Evolutionary conservation across 208 protist genomes (phyloP).

Genomic region (Trichomonas gallinae): DNA sequence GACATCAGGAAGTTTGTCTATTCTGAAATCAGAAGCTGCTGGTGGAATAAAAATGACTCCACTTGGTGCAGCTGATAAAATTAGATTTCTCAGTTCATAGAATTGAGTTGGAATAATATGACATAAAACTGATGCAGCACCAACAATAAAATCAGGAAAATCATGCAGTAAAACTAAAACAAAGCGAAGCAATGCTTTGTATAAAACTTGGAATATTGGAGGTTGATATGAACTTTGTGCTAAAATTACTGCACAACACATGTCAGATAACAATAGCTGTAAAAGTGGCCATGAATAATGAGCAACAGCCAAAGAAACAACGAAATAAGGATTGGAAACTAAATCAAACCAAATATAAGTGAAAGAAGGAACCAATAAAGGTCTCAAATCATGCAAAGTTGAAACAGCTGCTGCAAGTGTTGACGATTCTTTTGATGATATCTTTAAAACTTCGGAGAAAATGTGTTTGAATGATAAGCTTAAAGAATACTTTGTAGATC

Average conservation of each 20-base stretch:
- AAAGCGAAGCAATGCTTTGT: not conserved
- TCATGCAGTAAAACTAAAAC: not conserved
- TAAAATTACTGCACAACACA: not conserved
- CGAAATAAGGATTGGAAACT: not conserved
- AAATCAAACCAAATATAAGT: not conserved
- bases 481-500: not conserved
- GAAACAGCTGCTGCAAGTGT: not conserved
- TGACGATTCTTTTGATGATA: not conserved
- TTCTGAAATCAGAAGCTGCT: not conserved
- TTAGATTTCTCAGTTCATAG: not conserved
- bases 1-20: not conserved
- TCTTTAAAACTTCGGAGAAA: not conserved
- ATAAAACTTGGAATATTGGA: not conserved
- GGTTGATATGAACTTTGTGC: not conserved
- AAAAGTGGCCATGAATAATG: not conserved
- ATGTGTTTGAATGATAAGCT: not conserved
- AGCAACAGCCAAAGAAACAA: not conserved
- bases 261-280: not conserved
- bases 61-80: not conserved
- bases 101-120: not conserved
- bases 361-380: not conserved
- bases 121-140: not conserved
- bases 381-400: not conserved
- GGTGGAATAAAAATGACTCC: not conserved
- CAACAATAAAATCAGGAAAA: not conserved